Evolutionary conservation across 331 rosid genomes (phyloP), one percentile per base, ranked within the genome.

Genomic region (Stylosanthes scabra): DNA sequence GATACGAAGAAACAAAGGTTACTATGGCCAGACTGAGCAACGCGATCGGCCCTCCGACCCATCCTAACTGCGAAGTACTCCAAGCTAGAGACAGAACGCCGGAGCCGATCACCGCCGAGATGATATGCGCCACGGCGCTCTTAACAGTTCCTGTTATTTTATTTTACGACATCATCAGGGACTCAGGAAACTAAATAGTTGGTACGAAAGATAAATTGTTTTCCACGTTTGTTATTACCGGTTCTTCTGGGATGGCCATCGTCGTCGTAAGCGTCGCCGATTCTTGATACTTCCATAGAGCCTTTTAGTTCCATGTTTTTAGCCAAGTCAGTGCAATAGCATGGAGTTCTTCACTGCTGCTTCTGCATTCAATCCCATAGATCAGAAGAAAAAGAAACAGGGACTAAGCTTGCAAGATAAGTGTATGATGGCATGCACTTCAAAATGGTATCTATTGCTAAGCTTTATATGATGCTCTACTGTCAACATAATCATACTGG

Each of bases 51-150:
- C 90, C 88, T 42, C 75, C 93, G 69, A 88, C 77, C 86, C 90
- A 88, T 70, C 93, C 93, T 65, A 85, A 64, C 31, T 83, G 86
- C 3, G 92, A 16, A 55, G 82, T 83, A 41, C 88, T 83, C 92
- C 92, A 88, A 39, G 88, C 87, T 66, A 88, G 75, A 52, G 86
- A 85, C 39, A 88, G 64, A 67, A 88, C 87, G 5, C 93, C 88
- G 39, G 90, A 29, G 28, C 93, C 93, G 62, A 88, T 86, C 41
- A 85, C 90, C 20, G 87, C 93, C 12, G 88, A 79, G 2, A 86
- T 77, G 77, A 88, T 88, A 74, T 88, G 93, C 64, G 93, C 90
- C 63, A 83, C 78, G 16, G 80, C 78, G 63, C 74, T 77, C 75
- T 34, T 59, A 8, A 85, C n/a, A 46, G 83, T 88, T 56, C 81